Evolutionary conservation across 2,329 filamentous ascomycete genomes (phyloP).

Genomic region (Colletotrichum sp.): DNA sequence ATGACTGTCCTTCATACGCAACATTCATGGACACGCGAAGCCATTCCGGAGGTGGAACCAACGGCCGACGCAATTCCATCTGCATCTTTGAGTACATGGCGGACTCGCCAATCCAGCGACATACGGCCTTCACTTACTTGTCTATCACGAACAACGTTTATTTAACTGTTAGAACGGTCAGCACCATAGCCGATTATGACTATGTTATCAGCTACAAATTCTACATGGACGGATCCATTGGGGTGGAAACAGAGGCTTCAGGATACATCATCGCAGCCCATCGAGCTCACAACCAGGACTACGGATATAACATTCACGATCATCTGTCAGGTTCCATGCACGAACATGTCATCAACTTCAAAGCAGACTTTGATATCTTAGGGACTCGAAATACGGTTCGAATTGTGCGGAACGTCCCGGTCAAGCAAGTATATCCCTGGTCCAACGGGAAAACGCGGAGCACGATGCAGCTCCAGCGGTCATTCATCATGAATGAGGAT

Average conservation of each 20-base stretch:
- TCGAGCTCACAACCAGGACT: slow-evolving; percentile 49
- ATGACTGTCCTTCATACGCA: slow-evolving; percentile 56
- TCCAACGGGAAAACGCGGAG: slow-evolving; percentile 48
- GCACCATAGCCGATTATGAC: slow-evolving; percentile 61
- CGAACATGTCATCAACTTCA: slow-evolving; percentile 61
- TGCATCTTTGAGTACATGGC: slow-evolving; percentile 61
- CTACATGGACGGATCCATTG: slow-evolving; percentile 55
- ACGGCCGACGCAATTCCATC: slow-evolving; percentile 53
- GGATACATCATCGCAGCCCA: slow-evolving; percentile 60
- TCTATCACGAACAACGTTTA: slow-evolving; percentile 51
- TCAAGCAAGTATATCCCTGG: slow-evolving; percentile 49
- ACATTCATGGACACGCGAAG: slow-evolving; percentile 54
- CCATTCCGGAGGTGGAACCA: slow-evolving; percentile 45
- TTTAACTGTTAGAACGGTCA: slow-evolving; percentile 49
- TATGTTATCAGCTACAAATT: slow-evolving; percentile 56
- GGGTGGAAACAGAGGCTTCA: slow-evolving; percentile 55
- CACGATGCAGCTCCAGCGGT: slow-evolving; percentile 55
- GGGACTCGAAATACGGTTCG: slow-evolving; percentile 51
- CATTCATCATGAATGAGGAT: slow-evolving; percentile 47
- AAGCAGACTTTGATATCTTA: slow-evolving; percentile 57
- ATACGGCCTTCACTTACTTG: slow-evolving; percentile 44
- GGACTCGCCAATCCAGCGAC: slow-evolving; percentile 54
- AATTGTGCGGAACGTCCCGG: slow-evolving; percentile 36
- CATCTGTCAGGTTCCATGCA: slow-evolving; percentile 55
- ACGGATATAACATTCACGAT: slow-evolving; percentile 56